Base-by-base conservation (phyloP, 2,329 filamentous ascomycete species). In the Claviceps sp. region DNA sequence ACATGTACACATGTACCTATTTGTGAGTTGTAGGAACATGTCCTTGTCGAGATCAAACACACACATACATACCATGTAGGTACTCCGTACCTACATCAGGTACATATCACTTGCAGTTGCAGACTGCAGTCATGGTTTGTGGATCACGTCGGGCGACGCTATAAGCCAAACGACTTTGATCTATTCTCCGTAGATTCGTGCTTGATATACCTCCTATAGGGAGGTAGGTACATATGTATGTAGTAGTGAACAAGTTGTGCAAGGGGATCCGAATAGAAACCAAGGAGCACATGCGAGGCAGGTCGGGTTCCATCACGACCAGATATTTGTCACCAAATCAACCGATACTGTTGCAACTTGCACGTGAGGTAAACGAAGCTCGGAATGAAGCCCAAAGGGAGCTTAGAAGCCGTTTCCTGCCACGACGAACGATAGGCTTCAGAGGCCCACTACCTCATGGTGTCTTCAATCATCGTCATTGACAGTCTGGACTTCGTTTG, bases 271-370 rank as follows among this genome's bases (percentile, higher is more conserved):
- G 3, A 11, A 29, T 11, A 23, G 29, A 29, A 29, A 29, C 11
- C 29, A 29, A 29, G 11, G 29, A 11, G 29, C 29, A 29, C 29
- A 29, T 29, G 29, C 29, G 29, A 29, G 8, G 26, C 54, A 45
- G 47, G 29, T 29, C 40, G 11, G 47, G 45, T 54, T 40, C 46
- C 44, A 49, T 47, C 44, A n/a, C 50, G 26, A 26, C 5, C 49
- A 16, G 29, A 45, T 16, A 26, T 29, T 29, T 29, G 29, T 47
- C 42, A 36, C 44, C 47, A n/a, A 26, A 26, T 11, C 14, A 13
- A 13, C 20, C 22, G 37, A 17, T 16, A 49, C 16, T 36, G 9
- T 11, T 16, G 11, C n/a, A n/a, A n/a, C n/a, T n/a, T n/a, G n/a
- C 23, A 40, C 38, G 34, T 34, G 38, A 40, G 9, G 14, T 17